Percentiles rank a stretch among this genome's conserved stretches.
Evolutionary conservation across 306 rosid species (phyloP).

Genomic region (Quercus alba): DNA sequence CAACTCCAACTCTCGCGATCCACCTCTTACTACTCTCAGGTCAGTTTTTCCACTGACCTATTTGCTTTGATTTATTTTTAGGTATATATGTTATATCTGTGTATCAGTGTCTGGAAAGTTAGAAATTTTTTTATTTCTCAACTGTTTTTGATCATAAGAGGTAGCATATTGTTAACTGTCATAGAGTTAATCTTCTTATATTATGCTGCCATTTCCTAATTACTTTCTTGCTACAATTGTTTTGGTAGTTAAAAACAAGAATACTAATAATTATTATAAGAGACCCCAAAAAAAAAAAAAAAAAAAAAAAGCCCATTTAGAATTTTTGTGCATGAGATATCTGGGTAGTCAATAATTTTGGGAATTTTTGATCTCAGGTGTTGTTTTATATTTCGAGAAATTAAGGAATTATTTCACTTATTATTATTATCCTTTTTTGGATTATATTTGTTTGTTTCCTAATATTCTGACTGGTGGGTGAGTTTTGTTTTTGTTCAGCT

Average conservation of each 20-base stretch:
- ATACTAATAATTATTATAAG: background rate
- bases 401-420: background rate
- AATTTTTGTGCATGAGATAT: background rate
- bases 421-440: background rate
- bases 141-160: too few relatives aligned
- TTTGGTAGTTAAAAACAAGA: background rate
- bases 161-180: background rate
- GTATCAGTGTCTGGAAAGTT: too few relatives aligned
- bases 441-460: background rate
- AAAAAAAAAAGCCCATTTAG: background rate
- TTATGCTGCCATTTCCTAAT: background rate
- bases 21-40: slow-evolving; percentile 35
- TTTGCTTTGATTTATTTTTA: background rate
- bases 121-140: too few relatives aligned
- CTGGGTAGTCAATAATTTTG: background rate
- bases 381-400: too few relatives aligned
- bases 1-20: slow-evolving; percentile 22
- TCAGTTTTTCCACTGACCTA: background rate
- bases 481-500: background rate
- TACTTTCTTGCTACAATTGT: background rate
- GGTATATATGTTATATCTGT: too few relatives aligned
- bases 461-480: background rate
- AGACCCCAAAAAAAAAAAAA: too few relatives aligned
- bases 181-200: background rate
- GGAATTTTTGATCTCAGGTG: background rate